Base-by-base conservation (phyloP, 2,329 filamentous ascomycete genomes). In the Pestalotiopsis fici region DNA sequence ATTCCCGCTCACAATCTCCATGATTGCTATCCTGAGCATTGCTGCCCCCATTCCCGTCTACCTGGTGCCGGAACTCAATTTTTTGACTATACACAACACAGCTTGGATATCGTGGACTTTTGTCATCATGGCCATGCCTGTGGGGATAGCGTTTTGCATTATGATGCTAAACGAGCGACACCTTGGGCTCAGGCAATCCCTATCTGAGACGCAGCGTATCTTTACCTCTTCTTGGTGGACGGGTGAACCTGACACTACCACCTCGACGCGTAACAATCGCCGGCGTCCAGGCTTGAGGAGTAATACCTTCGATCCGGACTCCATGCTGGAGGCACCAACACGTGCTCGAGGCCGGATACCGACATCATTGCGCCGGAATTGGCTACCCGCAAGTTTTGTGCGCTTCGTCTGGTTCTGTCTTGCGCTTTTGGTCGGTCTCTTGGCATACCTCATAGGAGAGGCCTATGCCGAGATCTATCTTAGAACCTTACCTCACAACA, bases 21-120 rank as follows among this genome's bases (percentile, higher is more conserved):
- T 88, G 54, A 90, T 91, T 69, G 88, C 87, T 59, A 78, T 87
- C 15, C 71, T 90, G n/a, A 90, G 88, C 12, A 81, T 91, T 59
- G 82, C 84, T 18, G 82, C 83, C 0, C 89, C 90, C 0, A 85
- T 91, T 4, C 87, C 88, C 3, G 77, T 91, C 31, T 91, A 91
- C 72, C 81, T 87, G 65, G 79, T 83, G 25, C 85, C 85, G 0
- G 81, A 85, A 60, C 80, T 85, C 2, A 82, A 82, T 62, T 88
- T 85, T 60, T 78, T 91, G 57, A 88, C 86, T 11, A 76, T 81
- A 7, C 87, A 91, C 78, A 92, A 92, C 76, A 91, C 90, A 1
- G 83, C 86, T 2, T 92, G 90, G 90, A 89, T 91, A 69, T 85
- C 87, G 9, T 91, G 90, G 87, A 91, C 89, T 0, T 92, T 92